phyloP scores from a whole-genome alignment of 2,329 filamentous ascomycete species.

The Dactylellina parvicollis region DNA sequence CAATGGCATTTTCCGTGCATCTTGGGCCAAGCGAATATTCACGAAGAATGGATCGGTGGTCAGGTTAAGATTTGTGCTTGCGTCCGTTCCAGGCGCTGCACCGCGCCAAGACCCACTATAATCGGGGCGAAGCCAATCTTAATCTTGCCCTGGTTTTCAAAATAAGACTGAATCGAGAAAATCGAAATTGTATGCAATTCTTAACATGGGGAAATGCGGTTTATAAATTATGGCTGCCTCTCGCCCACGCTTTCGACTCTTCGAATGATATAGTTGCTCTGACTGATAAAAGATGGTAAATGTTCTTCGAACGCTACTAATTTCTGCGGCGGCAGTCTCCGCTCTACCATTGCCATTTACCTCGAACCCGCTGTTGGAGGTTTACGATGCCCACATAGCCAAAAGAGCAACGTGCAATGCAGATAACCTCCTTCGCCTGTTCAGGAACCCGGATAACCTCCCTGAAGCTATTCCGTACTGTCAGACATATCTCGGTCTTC shows the following conservation, averaged over 20 bases:
- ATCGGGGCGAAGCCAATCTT: too few species aligned
- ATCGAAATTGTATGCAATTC: not conserved
- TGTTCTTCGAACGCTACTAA: constrained; percentile 8
- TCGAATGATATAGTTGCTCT: not conserved
- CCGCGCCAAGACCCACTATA: too few species aligned
- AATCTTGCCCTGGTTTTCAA: too few species aligned
- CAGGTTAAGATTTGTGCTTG: too few species aligned
- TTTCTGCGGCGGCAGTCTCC: constrained; percentile 11
- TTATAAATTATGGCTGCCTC: not conserved
- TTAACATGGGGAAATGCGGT: not conserved
- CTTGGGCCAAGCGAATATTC: too few species aligned
- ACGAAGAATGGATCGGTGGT: too few species aligned
- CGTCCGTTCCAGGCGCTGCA: too few species aligned
- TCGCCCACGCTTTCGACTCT: not conserved
- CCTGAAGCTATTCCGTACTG: constrained; percentile 20
- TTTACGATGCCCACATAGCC: not conserved
- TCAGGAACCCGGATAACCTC: constrained; percentile 8
- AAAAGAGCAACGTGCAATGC: constrained; percentile 17
- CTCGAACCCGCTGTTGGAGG: not conserved
- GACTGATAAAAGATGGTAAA: not conserved
- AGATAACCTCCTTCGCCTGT: constrained; percentile 16
- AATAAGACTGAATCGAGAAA: not conserved
- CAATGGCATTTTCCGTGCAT: too few species aligned
- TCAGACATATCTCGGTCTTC: constrained; percentile 2
- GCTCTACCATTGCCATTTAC: constrained; percentile 17